These are phyloP conservation scores for Thymus quinquecostatus DNA, from an alignment of 257 asterid species.

Conservation along the genomic window DNA sequence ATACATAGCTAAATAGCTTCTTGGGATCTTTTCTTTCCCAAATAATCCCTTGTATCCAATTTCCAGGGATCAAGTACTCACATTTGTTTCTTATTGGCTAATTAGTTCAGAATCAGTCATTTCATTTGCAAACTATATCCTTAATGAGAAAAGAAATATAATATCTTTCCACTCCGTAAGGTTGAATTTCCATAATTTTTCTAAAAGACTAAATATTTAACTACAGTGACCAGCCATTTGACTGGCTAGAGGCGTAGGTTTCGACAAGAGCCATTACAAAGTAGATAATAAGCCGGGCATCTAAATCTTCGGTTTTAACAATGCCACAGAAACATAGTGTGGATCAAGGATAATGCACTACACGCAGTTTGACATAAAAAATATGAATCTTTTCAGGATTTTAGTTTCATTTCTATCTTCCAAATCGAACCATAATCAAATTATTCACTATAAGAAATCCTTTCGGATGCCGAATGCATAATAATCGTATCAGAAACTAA, in stretches of 20 bases:
- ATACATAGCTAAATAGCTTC: slow-evolving; percentile 3
- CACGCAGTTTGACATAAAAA: background rate
- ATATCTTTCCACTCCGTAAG: background rate
- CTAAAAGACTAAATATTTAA: background rate
- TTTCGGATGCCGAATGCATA: background rate
- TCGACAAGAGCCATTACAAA: slow-evolving; percentile 10
- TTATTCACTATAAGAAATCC: background rate
- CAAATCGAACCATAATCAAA: background rate
- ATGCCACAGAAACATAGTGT: background rate
- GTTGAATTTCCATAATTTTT: background rate
- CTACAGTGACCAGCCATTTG: background rate
- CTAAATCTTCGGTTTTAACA: background rate
- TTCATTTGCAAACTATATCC: background rate
- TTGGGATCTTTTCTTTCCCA: background rate
- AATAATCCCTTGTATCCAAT: background rate
- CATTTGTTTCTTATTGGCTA: background rate
- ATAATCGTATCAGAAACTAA: background rate
- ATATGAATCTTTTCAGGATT: background rate
- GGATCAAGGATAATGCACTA: background rate
- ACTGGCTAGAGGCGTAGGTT: background rate
- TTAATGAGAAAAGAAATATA: too few relatives aligned
- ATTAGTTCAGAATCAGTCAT: background rate
- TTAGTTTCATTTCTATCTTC: background rate
- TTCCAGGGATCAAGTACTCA: background rate
- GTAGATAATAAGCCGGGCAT: too few relatives aligned